phyloP scores from a whole-genome alignment of 495 filamentous ascomycete species.

The Penicillium argentinense region DNA sequence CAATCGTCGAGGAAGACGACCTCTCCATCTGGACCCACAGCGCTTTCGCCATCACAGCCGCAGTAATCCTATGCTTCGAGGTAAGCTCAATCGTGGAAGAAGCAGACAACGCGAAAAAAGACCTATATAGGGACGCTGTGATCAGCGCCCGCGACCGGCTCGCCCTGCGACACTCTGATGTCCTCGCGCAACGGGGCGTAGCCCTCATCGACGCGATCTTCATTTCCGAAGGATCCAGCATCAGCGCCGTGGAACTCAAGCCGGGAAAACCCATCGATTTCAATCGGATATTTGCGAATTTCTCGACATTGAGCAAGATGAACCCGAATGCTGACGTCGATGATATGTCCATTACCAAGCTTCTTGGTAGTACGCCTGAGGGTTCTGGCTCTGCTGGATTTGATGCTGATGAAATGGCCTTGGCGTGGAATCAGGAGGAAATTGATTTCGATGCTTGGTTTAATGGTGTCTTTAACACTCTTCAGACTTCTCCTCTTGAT shows the following conservation, averaged over 20 bases:
- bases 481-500: constrained; percentile 13
- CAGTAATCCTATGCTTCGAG: constrained; percentile 34
- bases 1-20: constrained; percentile 30
- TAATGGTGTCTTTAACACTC: constrained; percentile 27
- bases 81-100: constrained; percentile 22
- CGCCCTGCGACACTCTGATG: constrained; percentile 17
- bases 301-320: constrained; percentile 23
- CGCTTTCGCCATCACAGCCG: constrained; percentile 32
- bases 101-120: constrained; percentile 9
- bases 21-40: constrained; percentile 35
- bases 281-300: constrained; percentile 25
- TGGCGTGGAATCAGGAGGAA: constrained; percentile 25
- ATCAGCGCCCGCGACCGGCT: constrained; percentile 26
- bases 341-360: constrained; percentile 18
- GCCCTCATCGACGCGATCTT: constrained; percentile 33
- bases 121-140: constrained; percentile 25
- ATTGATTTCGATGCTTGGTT: constrained; percentile 34
- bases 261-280: constrained; percentile 21
- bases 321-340: constrained; percentile 11
- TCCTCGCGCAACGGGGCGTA: constrained; percentile 31
- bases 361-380: constrained; percentile 15
- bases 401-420: constrained; percentile 22
- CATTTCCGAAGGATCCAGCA: constrained; percentile 18
- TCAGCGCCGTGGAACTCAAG: constrained; percentile 1
- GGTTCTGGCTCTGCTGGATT: constrained; percentile 11